Evolutionary conservation across 1,284 basidiomycete genomes (phyloP).

Genomic region (Marasmius tenuissimus): DNA sequence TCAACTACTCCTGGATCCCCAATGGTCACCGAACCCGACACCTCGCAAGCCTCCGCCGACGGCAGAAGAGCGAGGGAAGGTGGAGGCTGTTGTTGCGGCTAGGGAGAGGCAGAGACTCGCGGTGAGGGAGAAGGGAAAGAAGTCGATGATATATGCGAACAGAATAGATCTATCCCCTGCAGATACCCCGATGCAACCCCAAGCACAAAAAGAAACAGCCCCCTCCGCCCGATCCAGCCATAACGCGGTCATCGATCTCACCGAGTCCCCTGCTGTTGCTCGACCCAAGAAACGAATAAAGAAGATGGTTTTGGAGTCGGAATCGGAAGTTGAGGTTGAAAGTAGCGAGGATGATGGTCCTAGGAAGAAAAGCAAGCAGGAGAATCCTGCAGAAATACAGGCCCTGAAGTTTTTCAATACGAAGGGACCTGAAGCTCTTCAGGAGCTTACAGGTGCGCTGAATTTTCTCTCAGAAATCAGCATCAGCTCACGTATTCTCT

Average conservation of each 20-base stretch:
- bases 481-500: constrained; percentile 11
- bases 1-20: constrained; percentile 53
- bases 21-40: constrained; percentile 44
- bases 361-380: constrained; percentile 20
- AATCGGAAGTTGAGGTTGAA: constrained; percentile 53
- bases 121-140: constrained; percentile 70
- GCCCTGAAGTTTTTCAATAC: constrained; percentile 89
- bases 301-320: constrained; percentile 64
- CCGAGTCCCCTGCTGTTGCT: constrained; percentile 34
- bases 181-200: constrained; percentile 14
- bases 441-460: constrained; percentile 84
- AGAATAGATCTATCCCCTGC: constrained; percentile 32
- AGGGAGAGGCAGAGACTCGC: constrained; percentile 61
- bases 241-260: constrained; percentile 29
- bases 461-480: not conserved
- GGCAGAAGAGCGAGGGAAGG: constrained; percentile 51
- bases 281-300: constrained; percentile 51
- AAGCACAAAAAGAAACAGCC: constrained; percentile 24
- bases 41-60: constrained; percentile 25
- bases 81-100: constrained; percentile 70
- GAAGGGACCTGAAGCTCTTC: constrained; percentile 70
- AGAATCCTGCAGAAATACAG: constrained; percentile 37
- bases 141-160: constrained; percentile 75
- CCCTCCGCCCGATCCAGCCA: constrained; percentile 43
- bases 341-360: constrained; percentile 26